These are phyloP conservation scores for Erysimum cheiri DNA, from an alignment of 441 rosid genomes.

Conservation along the genomic window DNA sequence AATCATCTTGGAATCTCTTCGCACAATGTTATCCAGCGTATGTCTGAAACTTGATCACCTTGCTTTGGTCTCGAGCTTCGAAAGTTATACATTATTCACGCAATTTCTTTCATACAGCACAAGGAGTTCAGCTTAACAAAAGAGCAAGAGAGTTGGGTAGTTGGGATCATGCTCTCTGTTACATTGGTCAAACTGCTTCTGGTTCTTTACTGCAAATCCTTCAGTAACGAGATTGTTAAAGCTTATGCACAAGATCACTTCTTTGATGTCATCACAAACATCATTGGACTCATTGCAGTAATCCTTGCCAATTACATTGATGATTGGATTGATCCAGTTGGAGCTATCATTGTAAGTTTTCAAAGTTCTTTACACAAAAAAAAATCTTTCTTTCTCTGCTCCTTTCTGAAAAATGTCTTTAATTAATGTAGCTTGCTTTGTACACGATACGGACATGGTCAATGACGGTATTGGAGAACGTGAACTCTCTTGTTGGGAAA, in stretches of 20 bases:
- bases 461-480: slow-evolving; percentile 89
- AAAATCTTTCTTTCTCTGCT: neutral
- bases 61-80: slow-evolving; percentile 18
- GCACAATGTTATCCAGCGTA: slow-evolving; percentile 73
- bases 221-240: slow-evolving; percentile 84
- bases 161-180: slow-evolving; percentile 92
- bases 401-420: neutral
- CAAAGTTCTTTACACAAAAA: neutral
- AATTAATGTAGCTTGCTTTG: slow-evolving; percentile 70
- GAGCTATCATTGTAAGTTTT: slow-evolving; percentile 87
- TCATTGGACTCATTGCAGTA: slow-evolving; percentile 87
- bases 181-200: slow-evolving; percentile 78
- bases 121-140: slow-evolving; percentile 63
- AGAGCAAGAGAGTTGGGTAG: slow-evolving; percentile 84
- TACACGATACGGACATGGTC: slow-evolving; percentile 98
- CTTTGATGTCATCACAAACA: slow-evolving; percentile 89
- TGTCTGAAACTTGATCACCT: slow-evolving; percentile 31
- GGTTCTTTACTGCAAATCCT: slow-evolving; percentile 77
- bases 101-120: slow-evolving; percentile 54
- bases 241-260: slow-evolving; percentile 98
- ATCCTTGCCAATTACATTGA: slow-evolving; percentile 83
- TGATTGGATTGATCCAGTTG: slow-evolving; percentile 91
- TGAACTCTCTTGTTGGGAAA: slow-evolving; percentile 84
- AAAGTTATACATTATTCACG: slow-evolving; percentile 16
- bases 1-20: slow-evolving; percentile 88